Evolutionary conservation across 768 basidiomycete genomes (phyloP), one percentile per base, ranked within the genome.

Genomic region (Boletus pseudopeckii): DNA sequence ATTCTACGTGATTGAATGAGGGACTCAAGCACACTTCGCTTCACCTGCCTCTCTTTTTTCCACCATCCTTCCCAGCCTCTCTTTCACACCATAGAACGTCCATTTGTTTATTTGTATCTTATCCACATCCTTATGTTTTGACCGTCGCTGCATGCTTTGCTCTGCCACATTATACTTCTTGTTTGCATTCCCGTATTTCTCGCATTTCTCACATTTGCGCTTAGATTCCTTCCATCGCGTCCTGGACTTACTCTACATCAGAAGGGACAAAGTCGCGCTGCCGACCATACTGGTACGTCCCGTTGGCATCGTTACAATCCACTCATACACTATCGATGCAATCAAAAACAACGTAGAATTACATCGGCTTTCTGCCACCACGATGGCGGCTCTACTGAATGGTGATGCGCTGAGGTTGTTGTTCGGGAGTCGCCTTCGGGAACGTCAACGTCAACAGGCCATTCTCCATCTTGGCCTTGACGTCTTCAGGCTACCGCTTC

Each of bases 371-470:
- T 8, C 37, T 37, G 17, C n/a, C 17, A 37, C 17, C 9, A 37
- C 7, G 11, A 17, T 32, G 28, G 11, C 1, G 5, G 13, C 14
- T 32, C 20, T 34, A 50, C 40, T 34, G 40, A 24, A 54, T 43
- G 4, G 66, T 60, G 36, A 81, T 75, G 34, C 67, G 75, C 61
- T 74, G 75, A 14, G 75, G 73, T 2, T 71, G 71, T 50, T 64
- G 53, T 48, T 78, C 79, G 1, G 69, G 17, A 1, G 14, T 63
- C 4, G 69, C 62, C 64, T 74, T 77, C 7, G 76, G 80, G 70
- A 79, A 81, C 10, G 66, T 74, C 36, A 81, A 70, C 0, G 67
- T 71, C 52, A 82, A 56, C 8, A 83, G 55, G 5, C 78, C 79
- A 33, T 78, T 60, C 41, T 75, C 72, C 73, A 80, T 74, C 30